phyloP scores from a whole-genome alignment of 257 asterid species.

The Solanum chilense region DNA sequence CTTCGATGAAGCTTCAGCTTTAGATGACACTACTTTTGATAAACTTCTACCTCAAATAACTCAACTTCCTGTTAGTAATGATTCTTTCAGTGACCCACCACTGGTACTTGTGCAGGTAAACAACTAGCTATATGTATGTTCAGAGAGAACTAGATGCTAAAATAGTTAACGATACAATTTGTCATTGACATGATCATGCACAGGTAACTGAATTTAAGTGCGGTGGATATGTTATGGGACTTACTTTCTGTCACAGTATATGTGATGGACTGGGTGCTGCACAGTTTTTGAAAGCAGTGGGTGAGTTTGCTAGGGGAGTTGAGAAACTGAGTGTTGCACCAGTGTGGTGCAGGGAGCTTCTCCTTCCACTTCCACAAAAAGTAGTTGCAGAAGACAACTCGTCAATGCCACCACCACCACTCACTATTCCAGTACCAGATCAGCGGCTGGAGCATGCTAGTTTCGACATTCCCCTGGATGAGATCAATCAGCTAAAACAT shows the following conservation, averaged over 20 bases:
- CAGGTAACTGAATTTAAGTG: conserved; percentile 40
- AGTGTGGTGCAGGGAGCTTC: conserved; percentile 31
- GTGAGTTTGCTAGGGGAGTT: conserved; percentile 36
- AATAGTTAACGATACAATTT: not conserved
- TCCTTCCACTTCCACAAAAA: conserved; percentile 5
- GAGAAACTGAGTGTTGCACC: conserved; percentile 18
- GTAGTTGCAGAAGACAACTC: not conserved
- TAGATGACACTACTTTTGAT: not conserved
- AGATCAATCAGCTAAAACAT: conserved; percentile 22
- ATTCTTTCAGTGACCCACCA: conserved; percentile 21
- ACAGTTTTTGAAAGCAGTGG: conserved; percentile 44
- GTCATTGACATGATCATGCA: not conserved
- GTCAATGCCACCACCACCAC: conserved; percentile 1
- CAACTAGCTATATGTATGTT: not conserved
- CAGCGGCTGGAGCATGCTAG: conserved; percentile 26
- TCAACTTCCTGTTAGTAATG: conserved; percentile 2
- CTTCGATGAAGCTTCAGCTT: conserved; percentile 27
- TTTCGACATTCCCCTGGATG: conserved; percentile 18
- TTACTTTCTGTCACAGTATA: conserved; percentile 36
- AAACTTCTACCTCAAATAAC: conserved; percentile 21
- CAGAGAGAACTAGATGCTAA: not conserved
- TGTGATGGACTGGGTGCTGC: conserved; percentile 61
- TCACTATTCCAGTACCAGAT: conserved; percentile 7
- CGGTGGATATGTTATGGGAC: conserved; percentile 34
- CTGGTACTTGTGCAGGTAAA: conserved; percentile 45